Base-by-base conservation (phyloP, 202 grass and related monocot genomes). In the Panicum virgatum region DNA sequence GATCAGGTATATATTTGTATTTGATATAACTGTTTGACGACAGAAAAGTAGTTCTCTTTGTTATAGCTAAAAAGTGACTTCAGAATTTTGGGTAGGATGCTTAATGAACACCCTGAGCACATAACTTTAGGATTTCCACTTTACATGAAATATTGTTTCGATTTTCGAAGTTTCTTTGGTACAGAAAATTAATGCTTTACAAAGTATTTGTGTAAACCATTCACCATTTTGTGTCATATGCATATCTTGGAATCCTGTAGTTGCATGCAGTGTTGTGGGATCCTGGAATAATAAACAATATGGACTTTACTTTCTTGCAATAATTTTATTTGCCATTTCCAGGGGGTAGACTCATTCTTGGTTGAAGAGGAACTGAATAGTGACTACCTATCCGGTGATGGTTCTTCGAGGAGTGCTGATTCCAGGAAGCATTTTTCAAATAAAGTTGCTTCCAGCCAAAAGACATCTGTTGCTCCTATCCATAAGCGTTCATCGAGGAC, bases 351-450 rank as follows among this genome's bases (percentile, higher is more conserved):
- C 46, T 84, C 90, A 73, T 83, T 90, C 64, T 47, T 86, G 62
- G 85, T 90, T 78, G 93, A 99, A 59, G 86, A 93, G 67, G 96
- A 94, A 79, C 44, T 75, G 80, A 96, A 94, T 54, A 89, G 89
- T 83, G 91, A 96, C 72, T 84, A 94, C 79, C 75, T 93, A 87
- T 96, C 89, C 85, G 91, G 87, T 69, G 91, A 99, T 32, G 80
- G 87, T 66, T 89, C 91, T 83, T 96, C 85, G 62, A 90, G 84
- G 79, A 99, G 88, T 80, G 88, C 85, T 52, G 89, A 96, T 85
- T 89, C 89, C 72, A 90, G 85, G 77, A 94, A 96, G 61, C 87
- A 92, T 68, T 81, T 62, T 69, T 69, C 90, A 73, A 90, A 39
- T 74, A 96, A 75, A 94, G 79, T 59, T 76, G 58, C 87, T 69